Base-by-base conservation (phyloP, 140 eudicot genomes). In the Anethum foeniculum region DNA sequence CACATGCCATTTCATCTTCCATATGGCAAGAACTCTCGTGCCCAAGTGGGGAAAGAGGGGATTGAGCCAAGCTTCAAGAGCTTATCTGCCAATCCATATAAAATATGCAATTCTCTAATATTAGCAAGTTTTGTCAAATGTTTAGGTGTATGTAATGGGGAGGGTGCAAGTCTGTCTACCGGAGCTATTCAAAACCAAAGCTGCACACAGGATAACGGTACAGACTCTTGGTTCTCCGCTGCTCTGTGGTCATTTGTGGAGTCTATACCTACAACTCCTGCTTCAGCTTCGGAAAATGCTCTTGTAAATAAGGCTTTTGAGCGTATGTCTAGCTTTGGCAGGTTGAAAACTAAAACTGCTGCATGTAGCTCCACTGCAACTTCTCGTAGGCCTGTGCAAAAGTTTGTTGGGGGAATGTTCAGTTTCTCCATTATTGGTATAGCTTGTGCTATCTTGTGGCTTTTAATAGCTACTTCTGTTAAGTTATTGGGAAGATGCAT, bases 261-360 rank as follows among this genome's bases (percentile, higher is more conserved):
- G 77, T 87, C 97, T 0, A 96, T 96, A 89, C 99, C 99, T 13
- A 85, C 99, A 13, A 89, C 92, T 54, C 99, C 97, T 46, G 98
- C 99, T 84, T 93, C 96, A 15, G 99, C 99, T 69, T 87, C 99
- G 0, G 98, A 96, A 83, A 85, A 83, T 64, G 93, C 91, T 67
- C 81, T 93, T 78, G 96, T 93, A 79, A 91, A 91, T 80, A 85
- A 68, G 85, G 93, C 97, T 16, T 85, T 95, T 77, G 93, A 89
- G 54, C 87, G 96, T 25, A 80, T 95, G 90, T 95, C 99, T 67
- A 93, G 99, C 90, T 95, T 95, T 81, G 39, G 91, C 83, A 90
- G 93, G 87, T 44, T 87, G 16, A 81, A 72, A 56, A 73, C 85
- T 73, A 84, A n/a, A 71, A 60, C 30, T 72, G 77, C 81, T 71